Conservation (phyloP, 305 asterid species). For the Fraxinus platypoda region DNA sequence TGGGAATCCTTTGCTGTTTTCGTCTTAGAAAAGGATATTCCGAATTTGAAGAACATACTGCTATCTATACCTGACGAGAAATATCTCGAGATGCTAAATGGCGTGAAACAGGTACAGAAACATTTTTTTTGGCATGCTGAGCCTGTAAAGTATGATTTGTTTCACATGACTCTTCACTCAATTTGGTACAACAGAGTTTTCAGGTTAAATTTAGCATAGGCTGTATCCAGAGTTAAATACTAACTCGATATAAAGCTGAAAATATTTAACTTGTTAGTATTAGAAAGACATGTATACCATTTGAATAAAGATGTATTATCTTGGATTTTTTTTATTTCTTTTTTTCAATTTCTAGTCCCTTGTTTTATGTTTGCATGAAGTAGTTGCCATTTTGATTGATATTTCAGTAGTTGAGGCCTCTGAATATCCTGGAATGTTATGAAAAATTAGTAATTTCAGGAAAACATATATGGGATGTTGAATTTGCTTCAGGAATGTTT, state of each 20-base stretch:
- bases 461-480: not conserved
- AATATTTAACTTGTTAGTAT: not conserved
- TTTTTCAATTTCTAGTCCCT: not conserved
- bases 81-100: conserved; percentile 38
- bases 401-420: not conserved
- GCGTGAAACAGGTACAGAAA: conserved; percentile 40
- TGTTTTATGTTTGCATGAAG: not conserved
- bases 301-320: not conserved
- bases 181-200: conserved; percentile 51
- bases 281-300: not conserved
- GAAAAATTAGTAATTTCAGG: not conserved
- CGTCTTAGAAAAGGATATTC: conserved; percentile 43
- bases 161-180: conserved; percentile 55
- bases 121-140: conserved; percentile 54
- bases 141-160: conserved; percentile 49
- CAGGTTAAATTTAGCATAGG: not conserved
- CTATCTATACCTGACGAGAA: conserved; percentile 34
- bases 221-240: not conserved
- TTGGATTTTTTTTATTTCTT: not conserved
- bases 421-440: not conserved
- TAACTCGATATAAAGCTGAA: not conserved
- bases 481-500: not conserved
- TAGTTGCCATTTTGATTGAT: not conserved
- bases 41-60: conserved; percentile 40
- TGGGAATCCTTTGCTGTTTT: conserved; percentile 50